phyloP scores from a whole-genome alignment of 345 rosid genomes.

The Combretum micranthum region DNA sequence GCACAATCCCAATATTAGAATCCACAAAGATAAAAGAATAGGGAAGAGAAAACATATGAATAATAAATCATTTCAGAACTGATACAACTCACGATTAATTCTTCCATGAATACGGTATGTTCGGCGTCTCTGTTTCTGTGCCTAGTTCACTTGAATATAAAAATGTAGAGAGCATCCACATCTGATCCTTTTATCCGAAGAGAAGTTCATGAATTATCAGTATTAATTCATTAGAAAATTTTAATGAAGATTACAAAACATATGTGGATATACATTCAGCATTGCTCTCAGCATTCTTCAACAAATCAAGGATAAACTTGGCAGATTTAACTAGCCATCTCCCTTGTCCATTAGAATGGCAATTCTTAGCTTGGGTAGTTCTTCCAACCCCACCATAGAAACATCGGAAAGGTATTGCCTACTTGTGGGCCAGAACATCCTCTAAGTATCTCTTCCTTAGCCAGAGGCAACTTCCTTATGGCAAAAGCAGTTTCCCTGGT shows the following conservation, averaged over 20 bases:
- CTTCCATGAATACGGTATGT: slow-evolving; percentile 80
- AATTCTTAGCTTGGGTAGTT: slow-evolving; percentile 99
- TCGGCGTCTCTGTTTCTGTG: slow-evolving; percentile 68
- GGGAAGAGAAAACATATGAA: background rate
- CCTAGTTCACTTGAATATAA: slow-evolving; percentile 80
- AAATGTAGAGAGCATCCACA: slow-evolving; percentile 50
- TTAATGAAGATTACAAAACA: background rate
- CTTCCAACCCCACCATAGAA: slow-evolving; percentile 96
- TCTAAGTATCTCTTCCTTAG: slow-evolving; percentile 94
- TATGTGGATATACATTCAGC: slow-evolving; percentile 41
- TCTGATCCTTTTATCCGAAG: slow-evolving; percentile 69
- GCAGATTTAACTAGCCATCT: slow-evolving; percentile 97
- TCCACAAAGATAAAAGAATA: background rate
- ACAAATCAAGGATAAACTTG: slow-evolving; percentile 61
- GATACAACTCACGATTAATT: slow-evolving; percentile 50
- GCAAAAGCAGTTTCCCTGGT: slow-evolving; percentile 90
- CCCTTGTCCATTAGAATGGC: slow-evolving; percentile 96
- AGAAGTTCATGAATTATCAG: background rate
- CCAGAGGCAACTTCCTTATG: slow-evolving; percentile 72
- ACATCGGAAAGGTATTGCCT: slow-evolving; percentile 96
- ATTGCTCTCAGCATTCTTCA: slow-evolving; percentile 68
- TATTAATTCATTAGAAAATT: background rate
- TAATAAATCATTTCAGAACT: background rate
- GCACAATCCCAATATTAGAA: slow-evolving; percentile 5
- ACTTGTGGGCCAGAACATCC: slow-evolving; percentile 94